phyloP scores from a whole-genome alignment of 106 monocot genomes.

The Dioscorea dumetorum region DNA sequence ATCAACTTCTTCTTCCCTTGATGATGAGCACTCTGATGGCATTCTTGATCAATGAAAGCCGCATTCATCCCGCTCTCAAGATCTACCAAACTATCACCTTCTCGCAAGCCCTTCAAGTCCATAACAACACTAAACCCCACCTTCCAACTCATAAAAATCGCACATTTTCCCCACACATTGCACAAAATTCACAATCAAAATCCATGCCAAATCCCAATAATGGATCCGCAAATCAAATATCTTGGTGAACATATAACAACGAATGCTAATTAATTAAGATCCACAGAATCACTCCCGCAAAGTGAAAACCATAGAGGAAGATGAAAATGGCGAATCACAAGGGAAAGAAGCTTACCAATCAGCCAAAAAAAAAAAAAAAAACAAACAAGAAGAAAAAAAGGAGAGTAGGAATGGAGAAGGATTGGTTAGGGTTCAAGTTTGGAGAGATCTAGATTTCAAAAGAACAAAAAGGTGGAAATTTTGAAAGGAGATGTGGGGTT shows the following conservation, averaged over 20 bases:
- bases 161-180: neutral
- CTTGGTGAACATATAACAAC: neutral
- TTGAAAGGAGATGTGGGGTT: no score
- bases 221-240: neutral
- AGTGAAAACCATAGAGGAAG: neutral
- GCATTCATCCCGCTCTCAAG: slow-evolving; percentile 7
- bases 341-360: no score
- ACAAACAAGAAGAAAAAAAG: no score
- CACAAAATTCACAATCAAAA: neutral
- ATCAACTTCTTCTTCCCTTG: neutral
- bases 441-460: no score
- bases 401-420: no score
- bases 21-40: neutral
- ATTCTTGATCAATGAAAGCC: neutral
- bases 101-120: neutral
- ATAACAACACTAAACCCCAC: neutral
- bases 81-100: neutral
- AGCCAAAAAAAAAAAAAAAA: no score
- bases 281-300: neutral
- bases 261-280: neutral
- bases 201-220: neutral
- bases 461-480: no score
- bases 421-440: no score
- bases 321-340: no score
- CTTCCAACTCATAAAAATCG: neutral